Conservation (phyloP, 345 rosid species). For the Raphanus raphanistrum region DNA sequence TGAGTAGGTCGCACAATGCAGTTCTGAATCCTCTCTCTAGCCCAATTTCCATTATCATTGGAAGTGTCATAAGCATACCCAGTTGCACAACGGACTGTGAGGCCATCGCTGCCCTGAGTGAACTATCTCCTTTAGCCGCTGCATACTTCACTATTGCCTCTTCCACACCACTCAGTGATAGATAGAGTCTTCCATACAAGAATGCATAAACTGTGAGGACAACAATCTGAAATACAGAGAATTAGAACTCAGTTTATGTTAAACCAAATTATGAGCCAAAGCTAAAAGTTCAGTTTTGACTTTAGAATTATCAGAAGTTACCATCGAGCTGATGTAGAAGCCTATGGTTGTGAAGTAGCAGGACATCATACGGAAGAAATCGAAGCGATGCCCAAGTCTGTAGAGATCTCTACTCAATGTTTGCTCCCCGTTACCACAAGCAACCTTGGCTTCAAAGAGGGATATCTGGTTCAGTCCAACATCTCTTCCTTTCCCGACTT, state of each 20-base stretch:
- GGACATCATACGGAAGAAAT: slow-evolving; percentile 96
- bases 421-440: slow-evolving; percentile 98
- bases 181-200: slow-evolving; percentile 88
- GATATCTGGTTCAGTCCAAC: slow-evolving; percentile 97
- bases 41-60: slow-evolving; percentile 99
- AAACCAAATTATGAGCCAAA: not conserved
- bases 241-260: not conserved
- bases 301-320: slow-evolving; percentile 38
- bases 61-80: slow-evolving; percentile 78
- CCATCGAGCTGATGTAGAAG: slow-evolving; percentile 88
- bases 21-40: slow-evolving; percentile 93
- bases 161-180: slow-evolving; percentile 89
- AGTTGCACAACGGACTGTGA: slow-evolving; percentile 89
- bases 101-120: slow-evolving; percentile 88
- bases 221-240: slow-evolving; percentile 56
- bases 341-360: slow-evolving; percentile 86
- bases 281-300: slow-evolving; percentile 6
- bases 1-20: slow-evolving; percentile 74
- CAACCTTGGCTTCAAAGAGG: slow-evolving; percentile 96
- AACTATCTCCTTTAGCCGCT: slow-evolving; percentile 60
- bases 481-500: slow-evolving; percentile 99
- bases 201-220: slow-evolving; percentile 69
- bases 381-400: slow-evolving; percentile 93
- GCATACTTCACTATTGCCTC: slow-evolving; percentile 70
- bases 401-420: slow-evolving; percentile 89